These are phyloP conservation scores for Talaromyces sp. DNA, from an alignment of 2,329 filamentous ascomycete genomes.

Conservation along the genomic window DNA sequence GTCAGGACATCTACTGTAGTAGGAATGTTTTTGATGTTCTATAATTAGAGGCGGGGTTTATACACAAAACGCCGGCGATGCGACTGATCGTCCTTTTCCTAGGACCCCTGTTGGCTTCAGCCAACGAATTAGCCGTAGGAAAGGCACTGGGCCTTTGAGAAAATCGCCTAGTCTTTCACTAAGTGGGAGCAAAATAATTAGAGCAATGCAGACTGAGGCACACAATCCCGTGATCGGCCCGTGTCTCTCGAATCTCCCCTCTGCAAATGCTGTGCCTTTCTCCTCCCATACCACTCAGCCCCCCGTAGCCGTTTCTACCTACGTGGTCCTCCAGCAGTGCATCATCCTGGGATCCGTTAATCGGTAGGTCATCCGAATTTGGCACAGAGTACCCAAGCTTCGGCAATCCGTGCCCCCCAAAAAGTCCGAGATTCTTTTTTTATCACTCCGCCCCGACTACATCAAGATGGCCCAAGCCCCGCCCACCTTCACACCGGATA, in stretches of 20 bases:
- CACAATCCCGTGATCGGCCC: conserved; percentile 22
- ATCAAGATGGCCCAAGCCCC: conserved; percentile 17
- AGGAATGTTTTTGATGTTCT: conserved; percentile 7
- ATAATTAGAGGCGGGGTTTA: conserved; percentile 21
- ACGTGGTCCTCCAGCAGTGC: background rate
- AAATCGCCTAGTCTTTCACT: background rate
- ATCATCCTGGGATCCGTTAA: background rate
- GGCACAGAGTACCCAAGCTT: background rate
- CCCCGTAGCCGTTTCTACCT: no score
- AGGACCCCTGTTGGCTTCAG: no score
- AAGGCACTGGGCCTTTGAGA: background rate
- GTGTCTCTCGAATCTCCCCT: background rate
- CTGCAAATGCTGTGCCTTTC: background rate
- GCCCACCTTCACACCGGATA: conserved; percentile 35
- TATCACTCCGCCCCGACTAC: background rate
- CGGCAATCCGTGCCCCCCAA: background rate
- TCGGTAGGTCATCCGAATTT: background rate
- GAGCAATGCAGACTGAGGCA: background rate
- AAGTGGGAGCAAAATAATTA: background rate
- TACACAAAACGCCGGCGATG: background rate
- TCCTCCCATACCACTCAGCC: conserved; percentile 2
- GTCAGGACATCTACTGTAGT: no score
- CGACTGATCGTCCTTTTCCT: no score
- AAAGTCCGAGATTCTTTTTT: background rate
- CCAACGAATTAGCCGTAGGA: no score